Evolutionary conservation across 202 grass and related monocot genomes (phyloP).

Genomic region (Zoysia matrella): DNA sequence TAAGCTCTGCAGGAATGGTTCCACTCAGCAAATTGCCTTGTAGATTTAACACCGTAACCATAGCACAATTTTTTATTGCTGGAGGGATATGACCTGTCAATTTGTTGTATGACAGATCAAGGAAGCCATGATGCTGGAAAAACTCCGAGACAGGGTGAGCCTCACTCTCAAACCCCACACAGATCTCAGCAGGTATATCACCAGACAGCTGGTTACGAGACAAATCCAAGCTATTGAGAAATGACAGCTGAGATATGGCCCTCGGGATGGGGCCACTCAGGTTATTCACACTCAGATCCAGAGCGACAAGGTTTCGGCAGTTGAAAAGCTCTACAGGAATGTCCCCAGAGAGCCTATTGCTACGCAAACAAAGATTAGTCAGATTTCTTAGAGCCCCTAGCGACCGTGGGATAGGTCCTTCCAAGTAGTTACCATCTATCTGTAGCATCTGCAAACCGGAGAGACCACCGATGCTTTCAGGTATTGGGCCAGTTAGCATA

Average conservation of each 20-base stretch:
- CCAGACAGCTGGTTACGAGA: conserved; percentile 80
- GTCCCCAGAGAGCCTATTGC: conserved; percentile 80
- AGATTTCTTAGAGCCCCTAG: conserved; percentile 77
- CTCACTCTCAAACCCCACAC: conserved; percentile 73
- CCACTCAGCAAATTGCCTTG: conserved; percentile 85
- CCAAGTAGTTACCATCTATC: conserved; percentile 78
- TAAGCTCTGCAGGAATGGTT: conserved; percentile 76
- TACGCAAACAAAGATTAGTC: conserved; percentile 81
- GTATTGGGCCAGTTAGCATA: conserved; percentile 66
- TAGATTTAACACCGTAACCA: conserved; percentile 69
- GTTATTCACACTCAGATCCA: conserved; percentile 85
- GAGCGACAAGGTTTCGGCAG: conserved; percentile 78
- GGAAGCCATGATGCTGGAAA: conserved; percentile 86
- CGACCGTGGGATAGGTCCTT: conserved; percentile 71
- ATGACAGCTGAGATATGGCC: conserved; percentile 74
- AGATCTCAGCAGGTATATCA: conserved; percentile 75
- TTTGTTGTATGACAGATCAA: conserved; percentile 88
- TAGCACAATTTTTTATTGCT: conserved; percentile 67
- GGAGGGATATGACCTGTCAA: conserved; percentile 76
- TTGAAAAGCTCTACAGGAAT: conserved; percentile 87
- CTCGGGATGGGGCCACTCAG: conserved; percentile 71
- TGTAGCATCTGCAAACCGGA: conserved; percentile 75
- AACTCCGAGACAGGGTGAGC: conserved; percentile 91
- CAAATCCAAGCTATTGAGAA: conserved; percentile 87
- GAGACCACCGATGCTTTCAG: conserved; percentile 64